Evolutionary conservation across 768 basidiomycete species (phyloP).

Genomic region (Mycena galericulata): DNA sequence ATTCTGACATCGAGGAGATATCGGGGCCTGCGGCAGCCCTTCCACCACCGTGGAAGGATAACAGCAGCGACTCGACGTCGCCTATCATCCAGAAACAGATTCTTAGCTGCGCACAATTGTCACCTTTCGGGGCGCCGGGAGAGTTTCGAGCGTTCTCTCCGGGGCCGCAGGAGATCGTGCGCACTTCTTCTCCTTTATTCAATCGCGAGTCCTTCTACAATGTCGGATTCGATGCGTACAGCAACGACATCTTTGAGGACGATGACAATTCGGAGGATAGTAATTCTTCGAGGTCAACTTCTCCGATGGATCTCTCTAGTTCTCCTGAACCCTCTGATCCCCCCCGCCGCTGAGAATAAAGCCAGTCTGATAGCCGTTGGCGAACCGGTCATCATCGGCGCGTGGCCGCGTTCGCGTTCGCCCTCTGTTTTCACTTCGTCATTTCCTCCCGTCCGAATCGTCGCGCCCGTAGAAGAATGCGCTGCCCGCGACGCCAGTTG

Average conservation of each 20-base stretch:
- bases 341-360: constrained; percentile 6
- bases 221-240: constrained; percentile 30
- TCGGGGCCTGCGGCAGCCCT: constrained; percentile 39
- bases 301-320: constrained; percentile 35
- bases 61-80: constrained; percentile 39
- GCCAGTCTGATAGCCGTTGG: constrained; percentile 20
- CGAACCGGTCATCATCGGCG: constrained; percentile 57
- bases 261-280: constrained; percentile 24
- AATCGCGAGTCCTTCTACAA: constrained; percentile 13
- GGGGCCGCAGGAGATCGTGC: constrained; percentile 4
- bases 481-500: constrained; percentile 30
- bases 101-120: constrained; percentile 10
- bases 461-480: constrained; percentile 25
- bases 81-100: constrained; percentile 1
- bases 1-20: constrained; percentile 70
- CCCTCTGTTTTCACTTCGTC: constrained; percentile 35
- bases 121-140: constrained; percentile 14
- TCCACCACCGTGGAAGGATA: constrained; percentile 20
- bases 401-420: constrained; percentile 55
- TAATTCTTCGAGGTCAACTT: constrained; percentile 28
- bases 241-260: constrained; percentile 30
- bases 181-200: constrained; percentile 1
- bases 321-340: constrained; percentile 31
- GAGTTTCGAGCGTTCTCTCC: constrained; percentile 18
- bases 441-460: constrained; percentile 20